phyloP scores from a whole-genome alignment of 768 basidiomycete genomes.

The Lactifluus hygrophoroides region DNA sequence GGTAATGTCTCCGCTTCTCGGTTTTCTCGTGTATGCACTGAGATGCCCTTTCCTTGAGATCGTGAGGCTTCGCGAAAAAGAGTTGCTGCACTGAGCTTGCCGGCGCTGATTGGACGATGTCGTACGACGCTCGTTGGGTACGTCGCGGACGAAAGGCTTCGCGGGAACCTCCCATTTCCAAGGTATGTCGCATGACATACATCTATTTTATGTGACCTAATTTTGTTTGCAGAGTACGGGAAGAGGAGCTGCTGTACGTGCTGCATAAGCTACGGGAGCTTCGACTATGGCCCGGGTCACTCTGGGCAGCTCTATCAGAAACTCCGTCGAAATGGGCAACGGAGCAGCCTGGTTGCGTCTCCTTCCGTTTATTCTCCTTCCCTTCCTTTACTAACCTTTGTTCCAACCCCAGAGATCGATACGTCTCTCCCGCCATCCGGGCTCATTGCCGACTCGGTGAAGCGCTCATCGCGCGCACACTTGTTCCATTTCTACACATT shows the following conservation, averaged over 20 bases:
- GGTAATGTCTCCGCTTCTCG: constrained; percentile 32
- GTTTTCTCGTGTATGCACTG: neutral
- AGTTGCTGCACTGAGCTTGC: constrained; percentile 64
- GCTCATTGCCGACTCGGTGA: constrained; percentile 61
- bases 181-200: constrained; percentile 38
- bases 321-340: constrained; percentile 46
- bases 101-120: constrained; percentile 72
- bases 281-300: constrained; percentile 62
- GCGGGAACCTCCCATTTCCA: constrained; percentile 85
- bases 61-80: constrained; percentile 51
- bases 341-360: constrained; percentile 45
- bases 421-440: constrained; percentile 38
- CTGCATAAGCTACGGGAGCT: constrained; percentile 67
- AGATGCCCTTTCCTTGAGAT: constrained; percentile 38
- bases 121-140: constrained; percentile 57
- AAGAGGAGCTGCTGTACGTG: constrained; percentile 85
- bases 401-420: constrained; percentile 31
- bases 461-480: constrained; percentile 71
- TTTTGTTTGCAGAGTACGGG: constrained; percentile 50
- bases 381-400: neutral
- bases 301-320: constrained; percentile 71
- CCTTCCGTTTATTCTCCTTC: neutral
- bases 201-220: neutral
- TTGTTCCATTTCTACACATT: constrained; percentile 82
- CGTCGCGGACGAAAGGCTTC: constrained; percentile 74